Conservation (phyloP, 495 filamentous ascomycete species). For the Lophiostoma macrostomum region DNA sequence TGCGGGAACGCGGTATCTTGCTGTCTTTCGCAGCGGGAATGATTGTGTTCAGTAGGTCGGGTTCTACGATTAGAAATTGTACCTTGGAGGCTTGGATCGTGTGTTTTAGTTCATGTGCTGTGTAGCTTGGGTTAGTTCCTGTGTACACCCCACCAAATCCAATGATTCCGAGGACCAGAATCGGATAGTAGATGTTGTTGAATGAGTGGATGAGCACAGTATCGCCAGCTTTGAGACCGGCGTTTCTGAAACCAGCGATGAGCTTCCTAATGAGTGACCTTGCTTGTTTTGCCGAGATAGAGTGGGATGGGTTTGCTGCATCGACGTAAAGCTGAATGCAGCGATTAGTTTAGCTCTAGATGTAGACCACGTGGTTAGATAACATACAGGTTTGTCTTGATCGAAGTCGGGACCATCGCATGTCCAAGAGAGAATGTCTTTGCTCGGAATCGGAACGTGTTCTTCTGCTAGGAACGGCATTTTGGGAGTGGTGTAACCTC, state of each 20-base stretch:
- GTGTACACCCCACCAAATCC: conserved; percentile 72
- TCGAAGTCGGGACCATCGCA: conserved; percentile 36
- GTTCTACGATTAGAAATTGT: conserved; percentile 43
- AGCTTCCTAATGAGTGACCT: conserved; percentile 32
- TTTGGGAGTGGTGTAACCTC: neutral
- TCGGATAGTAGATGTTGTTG: conserved; percentile 33
- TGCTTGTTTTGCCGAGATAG: conserved; percentile 33
- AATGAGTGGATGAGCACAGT: conserved; percentile 36
- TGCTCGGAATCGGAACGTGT: conserved; percentile 26
- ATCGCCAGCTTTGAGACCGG: conserved; percentile 36
- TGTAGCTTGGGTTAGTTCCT: conserved; percentile 68
- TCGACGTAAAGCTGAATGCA: conserved; percentile 34
- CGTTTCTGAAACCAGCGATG: conserved; percentile 36
- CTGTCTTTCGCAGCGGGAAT: neutral
- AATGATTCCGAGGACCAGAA: conserved; percentile 54
- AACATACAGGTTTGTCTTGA: conserved; percentile 34
- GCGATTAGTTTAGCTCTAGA: neutral
- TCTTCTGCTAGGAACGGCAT: conserved; percentile 28
- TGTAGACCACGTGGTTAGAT: neutral
- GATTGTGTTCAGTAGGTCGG: conserved; percentile 13
- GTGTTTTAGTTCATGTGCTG: conserved; percentile 61
- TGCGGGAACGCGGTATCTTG: conserved; percentile 3
- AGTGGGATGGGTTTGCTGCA: conserved; percentile 25
- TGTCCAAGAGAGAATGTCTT: conserved; percentile 39
- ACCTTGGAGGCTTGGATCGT: conserved; percentile 64